These are phyloP conservation scores for Nigrospora osmanthi DNA, from an alignment of 2,329 filamentous ascomycete genomes.

Conservation along the genomic window DNA sequence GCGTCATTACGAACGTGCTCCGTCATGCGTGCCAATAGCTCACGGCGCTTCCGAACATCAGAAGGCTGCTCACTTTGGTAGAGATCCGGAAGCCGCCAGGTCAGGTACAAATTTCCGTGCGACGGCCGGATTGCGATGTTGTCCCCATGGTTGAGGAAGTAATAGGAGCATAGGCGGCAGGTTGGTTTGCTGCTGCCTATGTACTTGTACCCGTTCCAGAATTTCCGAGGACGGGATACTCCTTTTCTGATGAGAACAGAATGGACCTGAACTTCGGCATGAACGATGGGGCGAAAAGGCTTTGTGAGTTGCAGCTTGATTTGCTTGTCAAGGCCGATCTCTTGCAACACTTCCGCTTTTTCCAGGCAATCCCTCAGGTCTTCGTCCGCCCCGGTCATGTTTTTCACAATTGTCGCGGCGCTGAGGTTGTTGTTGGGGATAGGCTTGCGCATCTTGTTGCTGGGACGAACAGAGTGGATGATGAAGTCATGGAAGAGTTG, in stretches of 20 bases:
- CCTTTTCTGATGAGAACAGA: constrained; percentile 1
- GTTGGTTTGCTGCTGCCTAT: constrained; percentile 15
- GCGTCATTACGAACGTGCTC: constrained; percentile 1
- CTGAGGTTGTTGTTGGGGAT: background rate
- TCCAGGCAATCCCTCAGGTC: background rate
- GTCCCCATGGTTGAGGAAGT: constrained; percentile 7
- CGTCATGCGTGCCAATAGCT: background rate
- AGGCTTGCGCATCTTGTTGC: background rate
- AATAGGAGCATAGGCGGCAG: constrained; percentile 11
- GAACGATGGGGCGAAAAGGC: constrained; percentile 5
- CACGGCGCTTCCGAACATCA: background rate
- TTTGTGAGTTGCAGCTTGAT: background rate
- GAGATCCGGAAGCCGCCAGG: constrained; percentile 8
- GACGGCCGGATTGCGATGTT: constrained; percentile 6
- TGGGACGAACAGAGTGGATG: background rate
- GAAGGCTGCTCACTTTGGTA: background rate
- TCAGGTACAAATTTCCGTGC: constrained; percentile 10
- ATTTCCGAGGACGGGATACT: background rate
- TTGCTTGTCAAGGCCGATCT: constrained; percentile 1
- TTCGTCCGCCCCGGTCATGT: background rate
- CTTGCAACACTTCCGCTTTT: background rate
- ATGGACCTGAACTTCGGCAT: constrained; percentile 10
- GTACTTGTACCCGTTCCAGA: constrained; percentile 8
- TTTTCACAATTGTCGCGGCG: background rate
- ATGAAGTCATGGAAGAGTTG: constrained; percentile 1